Base-by-base conservation (phyloP, 768 basidiomycete species). In the Kwoniella mangroviensis region DNA sequence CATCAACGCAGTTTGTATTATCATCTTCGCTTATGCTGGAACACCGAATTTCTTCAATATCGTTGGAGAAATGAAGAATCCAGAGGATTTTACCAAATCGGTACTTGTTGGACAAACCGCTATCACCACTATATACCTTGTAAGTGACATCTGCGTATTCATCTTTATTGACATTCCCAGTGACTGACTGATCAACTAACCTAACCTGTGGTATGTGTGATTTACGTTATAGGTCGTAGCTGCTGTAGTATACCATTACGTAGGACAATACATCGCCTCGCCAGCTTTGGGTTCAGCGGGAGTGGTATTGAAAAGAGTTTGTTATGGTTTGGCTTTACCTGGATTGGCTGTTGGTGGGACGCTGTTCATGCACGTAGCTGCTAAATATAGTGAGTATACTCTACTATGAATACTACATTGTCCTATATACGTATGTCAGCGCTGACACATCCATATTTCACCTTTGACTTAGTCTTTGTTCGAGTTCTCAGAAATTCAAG, bases 41-140 rank as follows among this genome's bases (percentile, higher is more conserved):
- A 75, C 66, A n/a, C 74, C 78, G 1, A 73, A 71, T 41, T 75
- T 75, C 55, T 62, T 75, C 55, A 65, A 65, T 60, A 70, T 83
- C 49, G 73, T 79, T 49, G 80, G 81, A 17, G 84, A 85, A 73
- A 84, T 85, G 83, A 69, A 72, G 45, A 66, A 79, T 57, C 82
- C 77, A 4, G 71, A 72, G 40, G 75, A 83, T 59, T 84, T 79
- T 75, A 81, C 75, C 54, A 80, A 77, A 63, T 68, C 75, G 17
- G 69, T 84, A 56, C 58, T 80, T 53, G 62, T 73, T 10, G 77
- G 75, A 55, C 78, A 81, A 68, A 55, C 65, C 6, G 71, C 81
- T 66, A 72, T 80, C 54, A 81, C 75, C 4, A 65, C 71, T 21
- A 64, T 73, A 3, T 79, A 79, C 58, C 64, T 76, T 42, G 74